Base-by-base conservation (phyloP, 2,329 filamentous ascomycete genomes). In the Raffaelea deltoideospora region DNA sequence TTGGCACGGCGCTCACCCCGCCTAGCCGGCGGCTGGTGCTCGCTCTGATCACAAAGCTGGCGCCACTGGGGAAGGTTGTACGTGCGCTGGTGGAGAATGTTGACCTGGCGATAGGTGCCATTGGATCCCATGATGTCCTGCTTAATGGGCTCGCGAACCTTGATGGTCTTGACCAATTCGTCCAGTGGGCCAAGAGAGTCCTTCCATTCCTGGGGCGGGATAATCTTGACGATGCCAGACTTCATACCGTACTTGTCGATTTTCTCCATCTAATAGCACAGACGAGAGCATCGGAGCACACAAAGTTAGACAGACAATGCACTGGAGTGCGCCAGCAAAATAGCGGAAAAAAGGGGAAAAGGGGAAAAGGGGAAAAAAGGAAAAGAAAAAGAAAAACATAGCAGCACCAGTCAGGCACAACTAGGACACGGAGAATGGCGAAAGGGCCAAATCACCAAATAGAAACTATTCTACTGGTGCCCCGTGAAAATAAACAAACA, bases 31-130 rank as follows among this genome's bases (percentile, higher is more conserved):
- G 90, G 90, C 50, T 96, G 90, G 54, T 98, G 86, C 49, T 94
- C 87, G 53, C 84, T 87, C 58, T 95, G 86, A 44, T 95, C 83
- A 53, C 87, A 95, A 28, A 96, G 68, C 38, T 83, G 73, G 47
- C 86, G 84, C 90, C 90, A 98, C 57, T 98, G 87, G 1, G 88
- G 88, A 5, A 98, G 66, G 48, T 95, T 98, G 63, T 98, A 98
- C 13, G 86, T 86, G 53, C 90, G 74, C 54, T 92, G 85, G 59
- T 95, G 92, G 50, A 96, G 78, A 41, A 98, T 87, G 53, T 98
- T 98, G 51, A 90, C 84, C 56, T 98, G 90, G 26, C 88, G 88
- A 54, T 95, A 98, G 39, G 84, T 92, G 39, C 90, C 92, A 53
- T 88, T 85, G 35, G 83, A 85, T 30, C 90, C 90, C 67, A 92